phyloP scores from a whole-genome alignment of 345 rosid genomes.

The Euphorbia peplus region DNA sequence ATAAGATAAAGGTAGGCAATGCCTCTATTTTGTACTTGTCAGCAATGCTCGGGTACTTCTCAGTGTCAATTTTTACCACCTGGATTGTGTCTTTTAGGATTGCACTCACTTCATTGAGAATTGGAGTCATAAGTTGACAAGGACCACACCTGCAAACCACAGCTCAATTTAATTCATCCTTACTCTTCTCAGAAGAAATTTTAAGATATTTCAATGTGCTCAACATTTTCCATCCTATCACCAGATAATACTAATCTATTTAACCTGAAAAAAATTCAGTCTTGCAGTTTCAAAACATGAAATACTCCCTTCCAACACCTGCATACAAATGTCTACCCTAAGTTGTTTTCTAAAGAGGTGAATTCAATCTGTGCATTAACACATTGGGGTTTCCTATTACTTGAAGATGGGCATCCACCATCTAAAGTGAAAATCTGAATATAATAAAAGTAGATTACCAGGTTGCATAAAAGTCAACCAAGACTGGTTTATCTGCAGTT shows the following conservation, averaged over 20 bases:
- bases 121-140: constrained; percentile 84
- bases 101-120: constrained; percentile 68
- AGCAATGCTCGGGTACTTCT: constrained; percentile 83
- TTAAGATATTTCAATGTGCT: background rate
- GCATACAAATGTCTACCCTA: background rate
- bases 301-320: background rate
- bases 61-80: constrained; percentile 87
- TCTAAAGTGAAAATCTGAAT: background rate
- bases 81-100: constrained; percentile 60
- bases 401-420: background rate
- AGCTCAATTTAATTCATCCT: background rate
- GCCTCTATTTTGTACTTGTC: constrained; percentile 68
- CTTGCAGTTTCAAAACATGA: background rate
- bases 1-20: constrained; percentile 82
- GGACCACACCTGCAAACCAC: constrained; percentile 84
- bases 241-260: background rate
- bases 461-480: constrained; percentile 89
- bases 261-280: background rate
- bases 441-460: constrained; percentile 41
- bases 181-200: background rate
- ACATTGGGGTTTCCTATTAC: background rate
- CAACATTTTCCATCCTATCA: background rate
- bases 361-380: background rate
- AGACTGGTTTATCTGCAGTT: constrained; percentile 67
- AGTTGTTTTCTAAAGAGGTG: background rate